These are phyloP conservation scores for Thermothelomyces thermophilus DNA, from an alignment of 2,329 filamentous ascomycete species.

Conservation along the genomic window DNA sequence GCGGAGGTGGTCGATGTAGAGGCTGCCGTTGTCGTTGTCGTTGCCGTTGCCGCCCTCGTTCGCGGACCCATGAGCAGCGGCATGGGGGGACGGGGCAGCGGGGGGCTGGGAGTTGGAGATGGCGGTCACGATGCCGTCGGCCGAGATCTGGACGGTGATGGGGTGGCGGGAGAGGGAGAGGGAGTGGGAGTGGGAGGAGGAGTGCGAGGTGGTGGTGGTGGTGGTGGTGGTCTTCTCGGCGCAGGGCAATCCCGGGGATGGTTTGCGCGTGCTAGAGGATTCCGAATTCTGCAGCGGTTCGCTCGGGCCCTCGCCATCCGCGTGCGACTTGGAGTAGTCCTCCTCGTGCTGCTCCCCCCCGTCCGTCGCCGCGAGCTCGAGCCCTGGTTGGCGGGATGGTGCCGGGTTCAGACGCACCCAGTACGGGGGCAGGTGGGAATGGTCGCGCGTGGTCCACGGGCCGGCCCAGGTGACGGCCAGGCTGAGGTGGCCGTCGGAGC, in stretches of 20 bases:
- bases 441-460: slow-evolving; percentile 47
- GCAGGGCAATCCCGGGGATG: slow-evolving; percentile 33
- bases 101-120: slow-evolving; percentile 31
- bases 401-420: slow-evolving; percentile 46
- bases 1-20: slow-evolving; percentile 44
- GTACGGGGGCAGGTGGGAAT: slow-evolving; percentile 50
- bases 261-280: slow-evolving; percentile 21
- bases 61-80: background rate
- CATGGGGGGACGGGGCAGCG: background rate
- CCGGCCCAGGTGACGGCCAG: slow-evolving; percentile 51
- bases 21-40: slow-evolving; percentile 30
- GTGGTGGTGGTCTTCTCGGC: slow-evolving; percentile 17
- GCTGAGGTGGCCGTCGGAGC: slow-evolving; percentile 55
- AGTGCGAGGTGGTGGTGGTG: too few species aligned
- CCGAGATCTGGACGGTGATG: slow-evolving; percentile 41
- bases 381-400: background rate
- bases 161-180: slow-evolving; percentile 23
- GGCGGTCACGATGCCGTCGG: slow-evolving; percentile 41
- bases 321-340: background rate
- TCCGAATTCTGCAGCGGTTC: background rate
- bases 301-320: background rate
- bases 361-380: background rate
- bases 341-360: background rate
- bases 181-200: too few species aligned
- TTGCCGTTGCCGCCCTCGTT: slow-evolving; percentile 24